Evolutionary conservation across 2,329 filamentous ascomycete genomes (phyloP), one percentile per base, ranked within the genome.

Genomic region (Onygenales sp.): DNA sequence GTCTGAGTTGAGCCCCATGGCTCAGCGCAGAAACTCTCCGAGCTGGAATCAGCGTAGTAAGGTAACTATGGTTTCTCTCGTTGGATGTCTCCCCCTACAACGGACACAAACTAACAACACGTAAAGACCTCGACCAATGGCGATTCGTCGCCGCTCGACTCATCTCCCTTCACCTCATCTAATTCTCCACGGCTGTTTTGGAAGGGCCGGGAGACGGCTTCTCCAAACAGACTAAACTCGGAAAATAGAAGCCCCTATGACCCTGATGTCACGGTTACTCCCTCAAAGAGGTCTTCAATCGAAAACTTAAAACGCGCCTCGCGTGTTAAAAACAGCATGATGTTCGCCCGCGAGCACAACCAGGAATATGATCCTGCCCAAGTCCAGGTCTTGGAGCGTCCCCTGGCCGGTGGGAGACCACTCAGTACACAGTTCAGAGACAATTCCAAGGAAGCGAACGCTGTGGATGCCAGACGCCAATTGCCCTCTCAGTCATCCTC

Each of bases 301-400:
- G 93, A 98, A 78, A 91, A 91, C 65, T 79, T 98, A 55, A 94
- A 96, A 74, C 89, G 86, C 68, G 91, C 90, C 35, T 95, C 92
- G 53, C 87, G 93, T 56, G 93, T 98, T 64, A 95, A 92, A 79
- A 97, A 95, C 75, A 96, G 92, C 79, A 95, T 86, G 74, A 96
- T 97, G 78, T 89, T 95, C 68, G 90, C 89, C 43, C 86, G 91
- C 53, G 91, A 96, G 72, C 86, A 90, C 66, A 91, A 91, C 73
- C 83, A 90, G 69, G 87, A 94, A 75, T 96, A 96, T 76, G 89
- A 96, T 69, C 89, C 91, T 32, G 80, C 85, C 53, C 82, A 83
- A 60, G 73, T 90, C 52, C 86, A 87, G 45, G 78, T 87, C 55
- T 80, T 95, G 57, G 89, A 97, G 72, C 83, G 90, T 58, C 89